Percentiles rank a stretch among this genome's conserved stretches.
Evolutionary conservation across 192 early-diverging fungal genomes (phyloP).

Genomic region (Blastocladiella britannica): DNA sequence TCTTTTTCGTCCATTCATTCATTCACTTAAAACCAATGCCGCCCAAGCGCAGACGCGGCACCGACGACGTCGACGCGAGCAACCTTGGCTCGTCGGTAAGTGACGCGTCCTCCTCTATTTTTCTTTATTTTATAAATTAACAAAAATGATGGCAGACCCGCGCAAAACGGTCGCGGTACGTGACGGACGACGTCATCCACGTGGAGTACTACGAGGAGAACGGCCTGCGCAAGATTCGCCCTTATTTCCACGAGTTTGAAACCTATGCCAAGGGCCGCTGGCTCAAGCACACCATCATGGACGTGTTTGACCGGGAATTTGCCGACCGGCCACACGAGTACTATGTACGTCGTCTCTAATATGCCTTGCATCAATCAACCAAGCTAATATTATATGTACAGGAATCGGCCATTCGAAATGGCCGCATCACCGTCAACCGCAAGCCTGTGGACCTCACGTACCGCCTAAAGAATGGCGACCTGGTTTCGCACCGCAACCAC

Average conservation of each 20-base stretch:
- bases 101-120: no score
- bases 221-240: slow-evolving; percentile 62
- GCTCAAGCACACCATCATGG: slow-evolving; percentile 49
- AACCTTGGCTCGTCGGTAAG: no score
- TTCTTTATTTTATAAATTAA: no score
- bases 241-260: slow-evolving; percentile 63
- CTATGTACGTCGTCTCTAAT: slow-evolving; percentile 35
- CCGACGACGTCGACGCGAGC: no score
- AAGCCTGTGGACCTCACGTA: slow-evolving; percentile 29
- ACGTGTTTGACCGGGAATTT: slow-evolving; percentile 73
- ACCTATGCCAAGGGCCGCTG: slow-evolving; percentile 80
- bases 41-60: no score
- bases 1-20: no score
- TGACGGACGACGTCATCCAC: no score
- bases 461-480: slow-evolving; percentile 51
- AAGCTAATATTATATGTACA: slow-evolving; percentile 6
- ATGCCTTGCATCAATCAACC: background rate
- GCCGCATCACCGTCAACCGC: slow-evolving; percentile 65
- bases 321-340: slow-evolving; percentile 56
- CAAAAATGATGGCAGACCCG: no score
- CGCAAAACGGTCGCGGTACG: no score
- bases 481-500: slow-evolving; percentile 66
- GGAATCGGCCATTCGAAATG: slow-evolving; percentile 51
- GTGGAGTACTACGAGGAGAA: no score
- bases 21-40: no score